phyloP scores from a whole-genome alignment of 148 eudicot genomes.

The Tetragonia tetragonoides region DNA sequence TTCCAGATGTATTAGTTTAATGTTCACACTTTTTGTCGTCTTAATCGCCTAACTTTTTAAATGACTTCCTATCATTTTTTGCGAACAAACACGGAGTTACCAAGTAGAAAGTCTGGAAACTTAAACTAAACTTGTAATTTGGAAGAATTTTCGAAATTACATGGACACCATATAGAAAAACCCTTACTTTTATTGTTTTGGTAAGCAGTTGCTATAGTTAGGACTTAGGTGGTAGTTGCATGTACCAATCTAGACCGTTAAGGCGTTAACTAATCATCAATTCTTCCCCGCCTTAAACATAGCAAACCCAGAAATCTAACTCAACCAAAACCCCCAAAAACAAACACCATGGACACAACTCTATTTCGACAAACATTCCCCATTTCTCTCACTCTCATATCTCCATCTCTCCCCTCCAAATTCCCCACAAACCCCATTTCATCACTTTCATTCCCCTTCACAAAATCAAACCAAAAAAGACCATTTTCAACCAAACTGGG shows the following conservation, averaged over 20 bases:
- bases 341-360: conserved; percentile 5
- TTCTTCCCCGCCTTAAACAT: neutral
- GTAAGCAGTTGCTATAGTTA: no score
- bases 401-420: conserved; percentile 17
- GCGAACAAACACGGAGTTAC: no score
- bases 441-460: neutral
- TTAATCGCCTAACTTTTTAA: no score
- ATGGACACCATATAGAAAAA: no score
- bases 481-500: conserved; percentile 27
- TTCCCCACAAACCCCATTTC: conserved; percentile 4
- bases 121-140: no score
- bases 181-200: no score
- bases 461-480: neutral
- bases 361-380: neutral
- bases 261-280: neutral
- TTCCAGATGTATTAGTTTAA: no score
- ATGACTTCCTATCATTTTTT: no score
- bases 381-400: conserved; percentile 1
- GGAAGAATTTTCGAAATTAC: no score
- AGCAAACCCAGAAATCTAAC: neutral
- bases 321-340: neutral
- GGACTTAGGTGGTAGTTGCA: no score
- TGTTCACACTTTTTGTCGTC: no score
- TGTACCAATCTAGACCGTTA: neutral
- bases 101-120: no score